A percentile compares a stretch with the other conserved stretches of the same genome.
Conservation (phyloP, 2,329 filamentous ascomycete species). For the Colletotrichum camelliae region DNA sequence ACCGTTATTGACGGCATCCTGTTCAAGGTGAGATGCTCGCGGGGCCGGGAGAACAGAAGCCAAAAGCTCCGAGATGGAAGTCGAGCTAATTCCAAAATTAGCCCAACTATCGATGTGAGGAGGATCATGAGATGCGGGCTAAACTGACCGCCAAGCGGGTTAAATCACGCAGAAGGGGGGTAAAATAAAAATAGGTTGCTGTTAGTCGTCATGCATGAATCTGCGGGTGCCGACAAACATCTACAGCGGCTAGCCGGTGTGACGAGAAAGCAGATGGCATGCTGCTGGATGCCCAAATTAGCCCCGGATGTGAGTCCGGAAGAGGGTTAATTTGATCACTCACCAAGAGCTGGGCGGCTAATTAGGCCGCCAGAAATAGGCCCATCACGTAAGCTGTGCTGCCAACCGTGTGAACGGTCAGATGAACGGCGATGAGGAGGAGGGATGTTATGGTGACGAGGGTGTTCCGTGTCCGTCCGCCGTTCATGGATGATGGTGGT, state of each 20-base stretch:
- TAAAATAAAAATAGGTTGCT: constrained; percentile 40
- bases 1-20: constrained; percentile 26
- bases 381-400: not conserved
- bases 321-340: constrained; percentile 23
- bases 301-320: constrained; percentile 22
- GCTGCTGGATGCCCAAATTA: constrained; percentile 28
- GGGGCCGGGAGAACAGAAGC: not conserved
- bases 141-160: constrained; percentile 1
- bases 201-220: constrained; percentile 11
- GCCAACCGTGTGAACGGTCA: not conserved
- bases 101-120: not conserved
- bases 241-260: constrained; percentile 5
- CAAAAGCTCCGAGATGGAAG: not conserved
- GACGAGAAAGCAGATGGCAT: constrained; percentile 1
- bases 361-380: constrained; percentile 20
- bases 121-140: not conserved
- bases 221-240: constrained; percentile 24
- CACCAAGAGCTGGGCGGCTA: constrained; percentile 17
- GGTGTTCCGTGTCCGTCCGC: not conserved
- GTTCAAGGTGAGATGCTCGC: not conserved
- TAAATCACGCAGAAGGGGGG: constrained; percentile 26
- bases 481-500: not conserved
- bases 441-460: not conserved
- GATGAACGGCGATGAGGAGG: not conserved
- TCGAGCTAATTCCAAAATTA: constrained; percentile 19